A percentile compares a stretch with the other conserved stretches of the same genome.
Evolutionary conservation across 2,329 filamentous ascomycete genomes (phyloP).

Genomic region (Cercospora brassicicola): DNA sequence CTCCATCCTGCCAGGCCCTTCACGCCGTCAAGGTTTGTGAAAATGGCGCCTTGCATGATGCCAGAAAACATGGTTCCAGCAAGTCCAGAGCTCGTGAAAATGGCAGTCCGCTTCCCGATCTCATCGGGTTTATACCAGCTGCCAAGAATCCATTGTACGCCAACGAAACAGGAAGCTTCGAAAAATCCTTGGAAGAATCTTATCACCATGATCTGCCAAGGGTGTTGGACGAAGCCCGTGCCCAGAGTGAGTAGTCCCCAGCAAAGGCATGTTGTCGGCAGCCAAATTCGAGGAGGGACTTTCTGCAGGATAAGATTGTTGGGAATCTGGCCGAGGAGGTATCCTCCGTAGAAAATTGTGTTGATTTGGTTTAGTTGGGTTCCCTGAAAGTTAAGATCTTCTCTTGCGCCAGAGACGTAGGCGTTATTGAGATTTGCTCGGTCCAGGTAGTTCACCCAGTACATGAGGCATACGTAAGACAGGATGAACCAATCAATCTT

Average conservation of each 20-base stretch:
- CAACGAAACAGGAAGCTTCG: constrained; percentile 34
- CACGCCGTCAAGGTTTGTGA: constrained; percentile 48
- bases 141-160: constrained; percentile 33
- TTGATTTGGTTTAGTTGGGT: constrained; percentile 51
- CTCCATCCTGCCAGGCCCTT: constrained; percentile 58
- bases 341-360: constrained; percentile 40
- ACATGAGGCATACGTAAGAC: constrained; percentile 45
- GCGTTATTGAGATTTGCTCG: constrained; percentile 55
- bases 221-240: constrained; percentile 55
- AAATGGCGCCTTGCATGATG: constrained; percentile 60
- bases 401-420: constrained; percentile 57
- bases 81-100: constrained; percentile 62
- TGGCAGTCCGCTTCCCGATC: constrained; percentile 60
- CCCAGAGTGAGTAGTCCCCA: constrained; percentile 61
- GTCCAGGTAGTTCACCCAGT: constrained; percentile 47
- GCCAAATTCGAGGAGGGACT: constrained; percentile 60
- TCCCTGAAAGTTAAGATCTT: constrained; percentile 52
- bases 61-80: constrained; percentile 64
- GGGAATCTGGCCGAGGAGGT: constrained; percentile 60
- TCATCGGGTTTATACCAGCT: constrained; percentile 32
- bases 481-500: constrained; percentile 39
- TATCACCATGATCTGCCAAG: constrained; percentile 60
- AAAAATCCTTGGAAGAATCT: constrained; percentile 49
- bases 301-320: constrained; percentile 64
- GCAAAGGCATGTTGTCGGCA: constrained; percentile 47